Conservation (phyloP, 495 filamentous ascomycete genomes). For the Xylaria grammica region DNA sequence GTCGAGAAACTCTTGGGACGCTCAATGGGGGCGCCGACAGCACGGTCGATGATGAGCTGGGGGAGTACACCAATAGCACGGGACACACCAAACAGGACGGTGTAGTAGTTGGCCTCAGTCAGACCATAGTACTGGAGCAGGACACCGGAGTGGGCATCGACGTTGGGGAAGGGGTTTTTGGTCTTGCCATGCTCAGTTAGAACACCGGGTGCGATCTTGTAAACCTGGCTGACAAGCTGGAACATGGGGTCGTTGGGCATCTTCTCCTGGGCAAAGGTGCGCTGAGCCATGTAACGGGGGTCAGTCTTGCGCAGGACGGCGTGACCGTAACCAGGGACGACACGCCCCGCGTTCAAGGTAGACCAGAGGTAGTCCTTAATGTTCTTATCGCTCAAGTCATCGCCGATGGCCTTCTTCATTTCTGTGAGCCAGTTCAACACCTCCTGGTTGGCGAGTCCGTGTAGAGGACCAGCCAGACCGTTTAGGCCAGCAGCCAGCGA, state of each 20-base stretch:
- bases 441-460: conserved; percentile 99
- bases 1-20: conserved; percentile 97
- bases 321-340: conserved; percentile 98
- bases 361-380: conserved; percentile 99
- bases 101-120: conserved; percentile 99
- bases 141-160: conserved; percentile 85
- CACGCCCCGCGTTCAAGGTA: conserved; percentile 91
- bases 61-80: conserved; percentile 97
- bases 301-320: conserved; percentile 99
- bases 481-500: conserved; percentile 95
- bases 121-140: conserved; percentile 99
- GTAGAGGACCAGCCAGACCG: conserved; percentile 95
- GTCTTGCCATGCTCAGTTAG: conserved; percentile 99
- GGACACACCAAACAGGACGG: conserved; percentile 97
- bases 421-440: conserved; percentile 97
- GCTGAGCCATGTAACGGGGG: conserved; percentile 96
- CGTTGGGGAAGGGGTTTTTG: conserved; percentile 71
- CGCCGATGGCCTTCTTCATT: conserved; percentile 96
- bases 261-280: conserved; percentile 87
- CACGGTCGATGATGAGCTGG: conserved; percentile 99
- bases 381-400: conserved; percentile 90
- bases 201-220: conserved; percentile 98
- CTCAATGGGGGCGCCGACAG: conserved; percentile 85
- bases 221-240: conserved; percentile 98
- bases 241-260: conserved; percentile 98